These are phyloP conservation scores for Fusarium sp. DNA, from an alignment of 2,329 filamentous ascomycete genomes.

Conservation along the genomic window DNA sequence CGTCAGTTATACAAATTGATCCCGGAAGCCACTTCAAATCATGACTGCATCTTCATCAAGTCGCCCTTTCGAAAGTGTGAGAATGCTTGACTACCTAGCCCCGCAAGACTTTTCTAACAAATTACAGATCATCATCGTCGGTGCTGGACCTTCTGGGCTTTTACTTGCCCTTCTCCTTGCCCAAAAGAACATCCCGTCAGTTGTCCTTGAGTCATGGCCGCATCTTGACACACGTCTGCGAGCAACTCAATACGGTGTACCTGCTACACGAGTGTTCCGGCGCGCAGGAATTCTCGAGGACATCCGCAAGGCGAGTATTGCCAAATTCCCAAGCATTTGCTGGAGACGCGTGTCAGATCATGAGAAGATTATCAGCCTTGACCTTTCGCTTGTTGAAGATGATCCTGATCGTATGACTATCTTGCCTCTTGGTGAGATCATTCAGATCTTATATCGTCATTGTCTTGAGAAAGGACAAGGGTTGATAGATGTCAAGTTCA, in stretches of 20 bases:
- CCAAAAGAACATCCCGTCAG: not conserved
- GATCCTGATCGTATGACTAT: conserved; percentile 14
- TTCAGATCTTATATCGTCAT: not conserved
- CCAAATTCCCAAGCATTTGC: not conserved
- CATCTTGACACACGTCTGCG: conserved; percentile 5
- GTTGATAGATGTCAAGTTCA: conserved; percentile 3
- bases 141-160: not conserved
- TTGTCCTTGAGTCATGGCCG: conserved; percentile 2
- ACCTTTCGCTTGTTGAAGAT: conserved; percentile 8
- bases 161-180: not conserved
- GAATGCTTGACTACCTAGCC: too few relatives aligned
- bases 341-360: conserved; percentile 9
- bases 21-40: not conserved
- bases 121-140: conserved; percentile 4
- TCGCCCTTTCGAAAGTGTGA: not conserved
- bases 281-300: not conserved
- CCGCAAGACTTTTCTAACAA: not conserved
- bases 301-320: conserved; percentile 5
- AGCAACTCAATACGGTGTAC: conserved; percentile 11
- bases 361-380: conserved; percentile 3
- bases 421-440: not conserved
- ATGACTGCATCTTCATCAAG: not conserved
- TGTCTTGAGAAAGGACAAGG: not conserved
- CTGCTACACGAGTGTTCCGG: conserved; percentile 4
- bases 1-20: too few relatives aligned